phyloP scores from a whole-genome alignment of 2,329 filamentous ascomycete genomes.

The Diaporthe citri region DNA sequence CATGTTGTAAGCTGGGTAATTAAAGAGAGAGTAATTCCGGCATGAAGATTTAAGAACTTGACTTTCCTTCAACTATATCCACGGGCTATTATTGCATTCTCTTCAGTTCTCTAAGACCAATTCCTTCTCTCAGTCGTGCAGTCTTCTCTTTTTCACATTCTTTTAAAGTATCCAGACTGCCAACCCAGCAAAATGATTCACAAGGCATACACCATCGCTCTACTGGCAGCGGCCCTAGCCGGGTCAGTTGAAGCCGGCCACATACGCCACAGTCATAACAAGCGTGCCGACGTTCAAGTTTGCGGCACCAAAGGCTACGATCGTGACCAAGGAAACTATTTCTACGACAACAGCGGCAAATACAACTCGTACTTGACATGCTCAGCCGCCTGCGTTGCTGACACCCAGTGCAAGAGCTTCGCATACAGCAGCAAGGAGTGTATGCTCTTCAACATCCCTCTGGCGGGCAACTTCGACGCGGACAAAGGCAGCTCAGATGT shows the following conservation, averaged over 20 bases:
- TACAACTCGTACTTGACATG: slow-evolving; percentile 16
- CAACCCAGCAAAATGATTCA: not conserved
- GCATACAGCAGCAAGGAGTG: slow-evolving; percentile 3
- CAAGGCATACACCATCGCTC: not conserved
- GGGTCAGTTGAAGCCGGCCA: not conserved
- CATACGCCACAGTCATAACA: not conserved
- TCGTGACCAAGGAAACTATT: slow-evolving; percentile 3
- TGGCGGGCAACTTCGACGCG: slow-evolving; percentile 20
- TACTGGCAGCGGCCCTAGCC: not conserved
- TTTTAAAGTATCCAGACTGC: not conserved
- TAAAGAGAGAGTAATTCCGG: not conserved
- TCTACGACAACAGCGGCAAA: slow-evolving; percentile 3
- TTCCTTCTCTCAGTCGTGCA: not conserved
- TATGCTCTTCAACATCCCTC: slow-evolving; percentile 27
- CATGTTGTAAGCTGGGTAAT: too few species aligned
- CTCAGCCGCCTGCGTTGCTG: not conserved
- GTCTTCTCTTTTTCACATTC: not conserved
- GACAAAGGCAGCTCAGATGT: slow-evolving; percentile 2
- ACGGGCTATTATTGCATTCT: too few species aligned
- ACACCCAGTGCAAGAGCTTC: slow-evolving; percentile 23
- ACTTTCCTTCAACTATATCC: too few species aligned
- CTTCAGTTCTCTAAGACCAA: too few species aligned
- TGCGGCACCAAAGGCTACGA: slow-evolving; percentile 27
- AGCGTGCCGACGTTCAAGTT: slow-evolving; percentile 14
- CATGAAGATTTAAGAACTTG: not conserved